Evolutionary conservation across 2,329 filamentous ascomycete species (phyloP).

Genomic region (Monosporascus cannonballus): DNA sequence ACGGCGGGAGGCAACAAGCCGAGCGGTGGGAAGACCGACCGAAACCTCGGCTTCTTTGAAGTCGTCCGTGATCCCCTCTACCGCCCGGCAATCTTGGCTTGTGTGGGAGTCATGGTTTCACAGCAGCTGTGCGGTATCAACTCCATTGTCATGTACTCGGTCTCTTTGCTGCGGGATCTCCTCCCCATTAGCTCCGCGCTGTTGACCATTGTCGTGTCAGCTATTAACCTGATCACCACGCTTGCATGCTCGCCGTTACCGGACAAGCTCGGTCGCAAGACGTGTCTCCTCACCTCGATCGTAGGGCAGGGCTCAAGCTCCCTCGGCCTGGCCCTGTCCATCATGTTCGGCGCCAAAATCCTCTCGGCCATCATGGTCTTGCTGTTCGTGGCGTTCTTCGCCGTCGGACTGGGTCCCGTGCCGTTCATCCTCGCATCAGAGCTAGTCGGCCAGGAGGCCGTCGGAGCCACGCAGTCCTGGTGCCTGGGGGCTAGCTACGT

Average conservation of each 20-base stretch:
- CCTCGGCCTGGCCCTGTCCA: conserved; percentile 71
- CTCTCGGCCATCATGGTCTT: conserved; percentile 78
- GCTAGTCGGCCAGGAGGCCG: conserved; percentile 82
- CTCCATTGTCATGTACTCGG: conserved; percentile 97
- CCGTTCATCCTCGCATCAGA: conserved; percentile 93
- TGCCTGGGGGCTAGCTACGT: conserved; percentile 82
- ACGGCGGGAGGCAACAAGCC: conserved; percentile 16
- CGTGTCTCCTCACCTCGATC: conserved; percentile 76
- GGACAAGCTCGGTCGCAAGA: conserved; percentile 82
- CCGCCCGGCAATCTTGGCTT: conserved; percentile 70
- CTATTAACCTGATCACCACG: conserved; percentile 80
- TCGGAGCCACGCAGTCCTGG: conserved; percentile 87
- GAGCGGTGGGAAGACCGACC: conserved; percentile 20
- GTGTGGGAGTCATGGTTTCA: conserved; percentile 84
- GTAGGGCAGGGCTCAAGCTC: conserved; percentile 77
- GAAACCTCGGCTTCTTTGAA: conserved; percentile 53
- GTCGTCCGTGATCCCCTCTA: conserved; percentile 64
- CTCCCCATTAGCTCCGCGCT: conserved; percentile 76
- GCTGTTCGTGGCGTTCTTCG: conserved; percentile 84
- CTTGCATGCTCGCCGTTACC: conserved; percentile 75
- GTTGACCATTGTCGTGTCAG: conserved; percentile 81
- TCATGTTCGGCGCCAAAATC: conserved; percentile 64
- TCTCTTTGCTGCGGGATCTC: conserved; percentile 76
- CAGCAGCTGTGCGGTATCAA: conserved; percentile 95
- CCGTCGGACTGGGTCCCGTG: conserved; percentile 83